phyloP scores from a whole-genome alignment of 352 stramenopile genomes.

The Peronospora tabacina region DNA sequence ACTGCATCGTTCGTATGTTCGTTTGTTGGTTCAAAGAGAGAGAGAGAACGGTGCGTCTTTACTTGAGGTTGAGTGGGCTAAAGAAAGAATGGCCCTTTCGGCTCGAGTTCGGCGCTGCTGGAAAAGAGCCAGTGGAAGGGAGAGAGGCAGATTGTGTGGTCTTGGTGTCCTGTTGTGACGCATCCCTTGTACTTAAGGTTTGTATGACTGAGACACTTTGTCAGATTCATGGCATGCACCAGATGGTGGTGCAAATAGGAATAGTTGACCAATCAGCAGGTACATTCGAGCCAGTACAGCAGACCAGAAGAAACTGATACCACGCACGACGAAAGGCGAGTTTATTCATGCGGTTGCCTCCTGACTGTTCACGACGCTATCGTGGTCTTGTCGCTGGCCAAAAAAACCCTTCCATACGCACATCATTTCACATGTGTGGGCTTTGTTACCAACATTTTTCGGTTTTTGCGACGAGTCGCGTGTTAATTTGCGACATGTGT shows the following conservation, averaged over 20 bases:
- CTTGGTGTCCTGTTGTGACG: constrained; percentile 11
- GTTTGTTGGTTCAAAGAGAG: neutral
- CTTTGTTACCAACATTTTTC: too few species aligned
- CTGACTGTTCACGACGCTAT: too few species aligned
- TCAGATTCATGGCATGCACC: constrained; percentile 5
- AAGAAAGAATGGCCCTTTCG: constrained; percentile 27
- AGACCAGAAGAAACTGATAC: constrained; percentile 10
- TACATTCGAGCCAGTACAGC: neutral
- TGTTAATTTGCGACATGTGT: neutral
- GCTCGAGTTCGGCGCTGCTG: neutral
- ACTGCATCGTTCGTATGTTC: constrained; percentile 23
- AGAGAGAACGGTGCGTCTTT: too few species aligned
- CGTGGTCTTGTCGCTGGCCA: too few species aligned
- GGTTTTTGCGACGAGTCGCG: neutral
- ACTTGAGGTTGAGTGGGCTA: constrained; percentile 21
- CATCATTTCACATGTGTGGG: too few species aligned
- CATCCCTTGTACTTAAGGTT: constrained; percentile 4
- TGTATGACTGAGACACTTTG: constrained; percentile 20
- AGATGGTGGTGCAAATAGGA: constrained; percentile 11
- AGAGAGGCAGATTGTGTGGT: constrained; percentile 3
- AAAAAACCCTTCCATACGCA: too few species aligned
- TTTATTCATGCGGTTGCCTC: neutral
- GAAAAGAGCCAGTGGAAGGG: constrained; percentile 14
- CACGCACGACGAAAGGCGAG: neutral
- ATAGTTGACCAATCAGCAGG: constrained; percentile 6